Base-by-base conservation (phyloP, 441 rosid species). In the Erysimum cheiri region DNA sequence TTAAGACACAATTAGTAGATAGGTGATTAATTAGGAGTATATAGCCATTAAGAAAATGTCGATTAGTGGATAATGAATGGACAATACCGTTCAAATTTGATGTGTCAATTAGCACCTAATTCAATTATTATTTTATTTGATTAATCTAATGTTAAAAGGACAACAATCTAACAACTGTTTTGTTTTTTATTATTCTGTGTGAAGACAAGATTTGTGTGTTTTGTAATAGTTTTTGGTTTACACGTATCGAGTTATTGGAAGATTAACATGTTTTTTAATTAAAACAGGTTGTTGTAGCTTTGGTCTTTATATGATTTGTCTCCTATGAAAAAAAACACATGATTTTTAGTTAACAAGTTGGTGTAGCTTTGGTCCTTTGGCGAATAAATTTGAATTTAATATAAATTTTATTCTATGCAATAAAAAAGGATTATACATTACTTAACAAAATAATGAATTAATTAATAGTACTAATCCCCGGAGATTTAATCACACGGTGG, bases 391-490 rank as follows among this genome's bases (percentile, higher is more conserved):
- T 43, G n/a, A n/a, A n/a, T n/a, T n/a, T n/a, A n/a, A n/a, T n/a
- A n/a, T n/a, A n/a, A 14, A n/a, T 41, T 41, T 4, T 4, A 41
- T 41, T 41, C 6, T 41, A 41, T 40, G 14, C 6, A 12, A 40
- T 0, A 6, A 6, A 11, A 39, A 12, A 39, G n/a, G 6, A 12
- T 1, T 6, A 11, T 4, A 11, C 14, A 39, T 44, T 6, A 44
- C 15, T 15, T 44, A 19, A 19, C 22, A 19, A 19, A 19, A 12
- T 15, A 64, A 31, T 32, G 4, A 3, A 53, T 8, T 56, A 64
- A 57, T 82, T 78, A 48, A 81, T 73, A 41, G 73, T 60, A 77
- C 88, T 83, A 57, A 67, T 80, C 56, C 91, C 91, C 0, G 92
- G 87, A 72, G 41, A 66, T 81, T 89, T 87, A 66, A 62, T 36